These are phyloP conservation scores for Fusarium nurragi DNA, from an alignment of 2,329 filamentous ascomycete species.

Conservation along the genomic window DNA sequence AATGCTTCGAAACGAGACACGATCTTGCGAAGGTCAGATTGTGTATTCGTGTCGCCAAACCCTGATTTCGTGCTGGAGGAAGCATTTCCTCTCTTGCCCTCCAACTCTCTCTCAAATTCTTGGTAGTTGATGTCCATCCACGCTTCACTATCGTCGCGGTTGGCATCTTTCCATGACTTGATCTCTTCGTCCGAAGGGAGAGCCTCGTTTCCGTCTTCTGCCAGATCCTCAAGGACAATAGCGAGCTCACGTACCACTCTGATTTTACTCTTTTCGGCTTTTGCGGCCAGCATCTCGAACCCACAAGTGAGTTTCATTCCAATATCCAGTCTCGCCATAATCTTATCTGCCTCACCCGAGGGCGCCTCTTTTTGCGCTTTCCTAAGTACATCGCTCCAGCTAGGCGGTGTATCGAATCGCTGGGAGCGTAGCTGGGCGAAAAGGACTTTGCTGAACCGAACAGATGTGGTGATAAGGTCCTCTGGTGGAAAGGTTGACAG, in stretches of 20 bases:
- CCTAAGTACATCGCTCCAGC: constrained; percentile 54
- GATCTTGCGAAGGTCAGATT: constrained; percentile 86
- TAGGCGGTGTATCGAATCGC: constrained; percentile 73
- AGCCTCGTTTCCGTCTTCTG: constrained; percentile 70
- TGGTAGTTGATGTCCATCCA: constrained; percentile 94
- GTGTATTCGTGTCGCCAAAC: constrained; percentile 73
- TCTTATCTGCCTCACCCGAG: constrained; percentile 26
- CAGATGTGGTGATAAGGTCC: constrained; percentile 82
- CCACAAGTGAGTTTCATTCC: constrained; percentile 93
- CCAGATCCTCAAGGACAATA: constrained; percentile 78
- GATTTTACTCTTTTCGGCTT: constrained; percentile 74
- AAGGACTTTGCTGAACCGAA: constrained; percentile 86
- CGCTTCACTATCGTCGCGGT: constrained; percentile 80
- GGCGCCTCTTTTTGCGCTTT: constrained; percentile 30
- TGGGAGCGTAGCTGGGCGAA: constrained; percentile 93
- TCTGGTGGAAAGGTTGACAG: constrained; percentile 74
- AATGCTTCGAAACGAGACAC: constrained; percentile 95
- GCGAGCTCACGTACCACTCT: constrained; percentile 77
- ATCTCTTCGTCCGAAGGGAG: constrained; percentile 83
- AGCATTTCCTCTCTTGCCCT: constrained; percentile 55
- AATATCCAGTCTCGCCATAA: constrained; percentile 62
- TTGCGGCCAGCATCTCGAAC: constrained; percentile 84
- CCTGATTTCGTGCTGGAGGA: constrained; percentile 51
- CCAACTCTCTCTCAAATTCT: constrained; percentile 85
- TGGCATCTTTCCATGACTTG: constrained; percentile 67